Conservation (phyloP, 2,329 filamentous ascomycete genomes). For the Hymenotorrendiella dingleyae region DNA sequence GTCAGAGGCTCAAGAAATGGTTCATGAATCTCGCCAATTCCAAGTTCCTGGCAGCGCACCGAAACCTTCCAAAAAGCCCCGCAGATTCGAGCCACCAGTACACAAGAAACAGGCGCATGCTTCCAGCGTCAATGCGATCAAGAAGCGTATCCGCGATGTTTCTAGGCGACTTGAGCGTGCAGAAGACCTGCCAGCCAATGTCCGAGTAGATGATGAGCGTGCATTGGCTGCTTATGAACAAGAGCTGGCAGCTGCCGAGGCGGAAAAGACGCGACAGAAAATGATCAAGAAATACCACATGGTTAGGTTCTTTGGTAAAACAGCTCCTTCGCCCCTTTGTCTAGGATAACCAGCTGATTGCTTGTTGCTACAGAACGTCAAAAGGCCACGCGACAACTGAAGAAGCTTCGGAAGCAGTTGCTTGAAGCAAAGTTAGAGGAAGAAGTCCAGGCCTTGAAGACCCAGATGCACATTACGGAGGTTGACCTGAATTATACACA, state of each 20-base stretch:
- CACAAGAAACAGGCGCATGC: constrained; percentile 28
- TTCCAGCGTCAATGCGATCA: constrained; percentile 51
- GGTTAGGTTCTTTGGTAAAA: constrained; percentile 74
- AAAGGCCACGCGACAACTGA: constrained; percentile 63
- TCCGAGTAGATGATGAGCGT: constrained; percentile 63
- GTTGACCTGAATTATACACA: constrained; percentile 72
- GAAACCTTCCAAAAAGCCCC: constrained; percentile 29
- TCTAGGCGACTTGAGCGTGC: constrained; percentile 58
- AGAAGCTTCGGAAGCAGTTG: constrained; percentile 56
- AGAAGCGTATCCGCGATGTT: constrained; percentile 66
- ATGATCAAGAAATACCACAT: constrained; percentile 80
- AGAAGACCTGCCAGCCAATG: constrained; percentile 59
- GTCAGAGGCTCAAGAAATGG: constrained; percentile 16
- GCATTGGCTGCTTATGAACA: constrained; percentile 62
- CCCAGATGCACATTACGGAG: constrained; percentile 60
- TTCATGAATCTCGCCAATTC: constrained; percentile 29
- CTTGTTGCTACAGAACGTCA: constrained; percentile 56
- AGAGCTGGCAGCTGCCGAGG: constrained; percentile 53
- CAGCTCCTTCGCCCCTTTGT: not conserved
- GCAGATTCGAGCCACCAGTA: constrained; percentile 23
- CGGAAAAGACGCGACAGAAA: constrained; percentile 55
- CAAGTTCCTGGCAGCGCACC: constrained; percentile 26
- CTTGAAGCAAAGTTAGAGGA: constrained; percentile 44
- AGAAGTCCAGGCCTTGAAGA: constrained; percentile 46
- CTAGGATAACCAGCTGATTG: not conserved